A percentile compares a stretch with the other conserved stretches of the same genome.
Conservation (phyloP, 495 filamentous ascomycete species). For the Xylaria flabelliformis region DNA sequence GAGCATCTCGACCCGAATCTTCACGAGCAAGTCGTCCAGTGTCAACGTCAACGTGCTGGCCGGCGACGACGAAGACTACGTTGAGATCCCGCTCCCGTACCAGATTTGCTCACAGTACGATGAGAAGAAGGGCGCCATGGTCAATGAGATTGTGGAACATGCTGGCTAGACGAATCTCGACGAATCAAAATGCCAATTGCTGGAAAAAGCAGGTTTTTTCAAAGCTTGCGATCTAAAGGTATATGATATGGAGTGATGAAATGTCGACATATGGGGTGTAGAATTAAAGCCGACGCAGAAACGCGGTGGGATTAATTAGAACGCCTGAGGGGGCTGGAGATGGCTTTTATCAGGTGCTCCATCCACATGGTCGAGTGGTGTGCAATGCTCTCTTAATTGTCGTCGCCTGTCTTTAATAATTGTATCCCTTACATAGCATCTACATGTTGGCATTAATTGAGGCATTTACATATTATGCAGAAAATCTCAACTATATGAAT, state of each 20-base stretch:
- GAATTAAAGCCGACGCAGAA: neutral
- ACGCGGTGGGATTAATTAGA: neutral
- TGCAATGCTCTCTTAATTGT: neutral
- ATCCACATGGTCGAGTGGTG: constrained; percentile 5
- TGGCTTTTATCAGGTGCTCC: neutral
- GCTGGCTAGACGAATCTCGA: constrained; percentile 60
- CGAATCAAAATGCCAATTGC: neutral
- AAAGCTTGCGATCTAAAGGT: neutral
- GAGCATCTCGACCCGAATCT: constrained; percentile 78
- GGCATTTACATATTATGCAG: constrained; percentile 29
- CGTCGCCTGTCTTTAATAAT: constrained; percentile 21
- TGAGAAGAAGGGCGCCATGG: constrained; percentile 68
- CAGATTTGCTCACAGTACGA: constrained; percentile 85
- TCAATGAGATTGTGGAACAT: constrained; percentile 90
- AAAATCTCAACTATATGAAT: neutral
- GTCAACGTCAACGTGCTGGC: constrained; percentile 84
- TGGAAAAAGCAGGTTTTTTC: neutral
- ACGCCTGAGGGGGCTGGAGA: neutral
- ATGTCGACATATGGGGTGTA: neutral
- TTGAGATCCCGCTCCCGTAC: constrained; percentile 83
- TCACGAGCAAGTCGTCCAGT: constrained; percentile 80
- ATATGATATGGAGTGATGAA: constrained; percentile 4
- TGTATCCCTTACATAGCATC: constrained; percentile 38
- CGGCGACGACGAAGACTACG: constrained; percentile 75
- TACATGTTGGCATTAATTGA: constrained; percentile 26